Evolutionary conservation across 2,329 filamentous ascomycete species (phyloP).

Genomic region (Penicillium glabrum): DNA sequence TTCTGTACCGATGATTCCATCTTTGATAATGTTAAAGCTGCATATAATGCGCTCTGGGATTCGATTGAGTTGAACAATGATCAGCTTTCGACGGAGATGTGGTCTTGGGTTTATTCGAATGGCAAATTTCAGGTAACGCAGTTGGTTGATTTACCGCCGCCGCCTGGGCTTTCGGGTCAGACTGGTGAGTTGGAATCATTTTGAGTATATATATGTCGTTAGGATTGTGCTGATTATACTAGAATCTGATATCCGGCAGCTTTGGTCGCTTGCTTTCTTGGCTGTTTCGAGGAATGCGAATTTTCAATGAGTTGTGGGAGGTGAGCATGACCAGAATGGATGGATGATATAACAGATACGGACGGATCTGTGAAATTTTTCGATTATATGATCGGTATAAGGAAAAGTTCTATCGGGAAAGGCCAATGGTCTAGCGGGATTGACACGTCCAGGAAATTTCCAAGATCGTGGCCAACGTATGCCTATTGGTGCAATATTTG

Average conservation of each 20-base stretch:
- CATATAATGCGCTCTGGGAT: conserved; percentile 63
- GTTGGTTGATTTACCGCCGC: conserved; percentile 52
- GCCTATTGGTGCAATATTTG: too few relatives aligned
- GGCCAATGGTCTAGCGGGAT: neutral
- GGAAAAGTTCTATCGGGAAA: neutral
- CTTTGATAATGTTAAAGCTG: conserved; percentile 46
- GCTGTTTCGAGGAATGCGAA: conserved; percentile 13
- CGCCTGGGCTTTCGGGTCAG: conserved; percentile 43
- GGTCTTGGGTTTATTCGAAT: conserved; percentile 60
- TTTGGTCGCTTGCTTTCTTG: conserved; percentile 18
- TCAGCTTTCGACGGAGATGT: conserved; percentile 59
- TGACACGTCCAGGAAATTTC: too few relatives aligned
- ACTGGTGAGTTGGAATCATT: conserved; percentile 25
- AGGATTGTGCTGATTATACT: neutral
- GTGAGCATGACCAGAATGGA: neutral
- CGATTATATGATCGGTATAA: neutral
- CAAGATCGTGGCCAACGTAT: too few relatives aligned
- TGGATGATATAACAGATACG: neutral
- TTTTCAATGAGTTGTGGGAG: conserved; percentile 1
- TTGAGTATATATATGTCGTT: neutral
- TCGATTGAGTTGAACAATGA: conserved; percentile 56
- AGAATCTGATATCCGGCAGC: conserved; percentile 20
- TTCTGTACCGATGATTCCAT: conserved; percentile 54
- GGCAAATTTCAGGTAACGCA: conserved; percentile 51
- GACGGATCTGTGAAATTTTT: too few relatives aligned